Base-by-base conservation (phyloP, 2,329 filamentous ascomycete species). In the Stagonosporopsis vannaccii region DNA sequence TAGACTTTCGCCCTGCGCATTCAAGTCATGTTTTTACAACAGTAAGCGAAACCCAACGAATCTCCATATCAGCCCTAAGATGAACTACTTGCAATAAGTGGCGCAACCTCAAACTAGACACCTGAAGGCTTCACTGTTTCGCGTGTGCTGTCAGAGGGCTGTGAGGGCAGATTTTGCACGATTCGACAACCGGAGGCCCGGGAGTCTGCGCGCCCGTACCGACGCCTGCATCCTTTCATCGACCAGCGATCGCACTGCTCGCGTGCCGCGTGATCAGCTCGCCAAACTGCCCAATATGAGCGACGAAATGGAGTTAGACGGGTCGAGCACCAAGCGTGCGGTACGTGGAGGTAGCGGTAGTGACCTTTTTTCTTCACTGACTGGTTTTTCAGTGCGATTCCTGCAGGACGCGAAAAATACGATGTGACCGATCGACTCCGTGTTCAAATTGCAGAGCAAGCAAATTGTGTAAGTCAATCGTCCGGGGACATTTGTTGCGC, bases 361-460 rank as follows among this genome's bases (percentile, higher is more conserved):
- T 23, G 32, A 55, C 30, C 51, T 44, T 17, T 22, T 30, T n/a
- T 35, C 32, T 15, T 15, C 28, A 8, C 30, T 56, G 30, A 58
- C 26, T 17, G 28, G 28, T n/a, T 6, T 41, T 7, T 44, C 54
- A 75, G 73, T 75, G 73, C 47, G 72, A 75, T 51, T 66, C 66
- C 9, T 75, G 73, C 46, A 65, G 73, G 40, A 69, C 67, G 12
- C 61, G 73, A 22, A 75, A 75, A 54, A 74, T 75, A 36, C 69
- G 70, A 20, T 75, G 73, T 50, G 72, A 76, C 41, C 61, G 72
- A 60, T 43, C 41, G 8, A 60, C 63, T 2, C 74, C 74, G 30
- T 77, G 74, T 41, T 75, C 74, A 1, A 75, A 74, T 39, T 77
- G 74, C 57, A 68, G 62, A 58, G 72, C 71, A 32, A 73, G 72